These are phyloP conservation scores for Euryodendron excelsum DNA, from an alignment of 148 eudicot species.

Conservation along the genomic window DNA sequence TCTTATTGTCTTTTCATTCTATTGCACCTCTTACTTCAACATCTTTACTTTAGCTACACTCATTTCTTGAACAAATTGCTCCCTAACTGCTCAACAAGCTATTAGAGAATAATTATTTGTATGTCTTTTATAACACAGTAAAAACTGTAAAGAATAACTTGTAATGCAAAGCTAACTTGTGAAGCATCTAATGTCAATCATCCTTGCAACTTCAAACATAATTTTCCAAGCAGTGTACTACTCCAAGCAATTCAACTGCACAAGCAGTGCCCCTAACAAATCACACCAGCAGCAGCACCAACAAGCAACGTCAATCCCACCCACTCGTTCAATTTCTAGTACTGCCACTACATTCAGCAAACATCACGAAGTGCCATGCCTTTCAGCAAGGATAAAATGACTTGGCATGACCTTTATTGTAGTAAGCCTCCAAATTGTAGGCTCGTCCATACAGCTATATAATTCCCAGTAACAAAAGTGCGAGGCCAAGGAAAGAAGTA, in stretches of 20 bases:
- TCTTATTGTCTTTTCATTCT: background rate
- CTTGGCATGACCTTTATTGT: background rate
- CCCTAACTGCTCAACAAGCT: background rate
- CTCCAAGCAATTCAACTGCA: background rate
- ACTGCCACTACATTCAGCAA: background rate
- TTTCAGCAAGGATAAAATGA: background rate
- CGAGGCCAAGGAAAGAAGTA: background rate
- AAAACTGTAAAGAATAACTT: background rate
- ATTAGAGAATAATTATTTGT: background rate
- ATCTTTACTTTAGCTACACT: background rate
- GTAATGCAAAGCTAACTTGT: background rate
- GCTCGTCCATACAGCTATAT: background rate
- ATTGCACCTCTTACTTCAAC: background rate
- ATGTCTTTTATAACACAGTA: background rate
- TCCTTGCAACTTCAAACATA: background rate
- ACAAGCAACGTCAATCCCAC: background rate
- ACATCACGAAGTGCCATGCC: background rate
- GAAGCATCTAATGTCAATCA: conserved; percentile 2
- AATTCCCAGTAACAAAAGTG: background rate
- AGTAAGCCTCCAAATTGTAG: background rate
- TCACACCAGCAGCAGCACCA: background rate
- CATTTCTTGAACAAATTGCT: background rate
- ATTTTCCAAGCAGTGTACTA: background rate
- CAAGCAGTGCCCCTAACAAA: background rate
- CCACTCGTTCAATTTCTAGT: background rate